phyloP scores from a whole-genome alignment of 345 rosid species.

The Hypericum androsaemum region DNA sequence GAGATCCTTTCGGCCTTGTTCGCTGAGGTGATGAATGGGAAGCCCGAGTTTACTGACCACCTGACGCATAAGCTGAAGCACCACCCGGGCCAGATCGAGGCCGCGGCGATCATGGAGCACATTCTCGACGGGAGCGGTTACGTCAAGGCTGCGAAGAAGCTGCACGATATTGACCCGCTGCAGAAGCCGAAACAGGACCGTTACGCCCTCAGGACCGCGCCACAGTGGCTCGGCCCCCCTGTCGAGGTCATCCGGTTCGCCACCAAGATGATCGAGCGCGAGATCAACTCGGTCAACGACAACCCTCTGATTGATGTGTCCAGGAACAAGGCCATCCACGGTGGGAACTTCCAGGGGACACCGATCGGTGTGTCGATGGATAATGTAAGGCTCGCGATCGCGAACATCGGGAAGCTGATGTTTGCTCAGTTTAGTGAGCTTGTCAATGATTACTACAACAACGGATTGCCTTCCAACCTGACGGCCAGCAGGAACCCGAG shows the following conservation, averaged over 20 bases:
- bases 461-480: constrained; percentile 7
- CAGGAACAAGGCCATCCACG: constrained; percentile 4
- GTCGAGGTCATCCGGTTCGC: constrained; percentile 6
- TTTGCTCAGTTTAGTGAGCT: constrained; percentile 9
- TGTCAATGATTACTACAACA: constrained; percentile 7
- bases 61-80: constrained; percentile 9
- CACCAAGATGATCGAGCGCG: constrained; percentile 5
- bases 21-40: constrained; percentile 8
- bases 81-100: constrained; percentile 8
- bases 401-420: constrained; percentile 5
- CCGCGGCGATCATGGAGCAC: constrained; percentile 9
- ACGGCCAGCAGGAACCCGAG: constrained; percentile 6
- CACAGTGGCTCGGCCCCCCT: constrained; percentile 5
- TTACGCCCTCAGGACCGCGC: constrained; percentile 6
- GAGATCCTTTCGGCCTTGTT: constrained; percentile 3
- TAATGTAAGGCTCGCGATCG: constrained; percentile 3
- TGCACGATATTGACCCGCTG: constrained; percentile 4
- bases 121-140: constrained; percentile 7
- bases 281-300: constrained; percentile 9
- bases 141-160: constrained; percentile 7
- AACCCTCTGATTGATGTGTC: constrained; percentile 9
- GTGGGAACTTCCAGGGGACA: constrained; percentile 10
- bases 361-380: constrained; percentile 9
- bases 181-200: constrained; percentile 11
- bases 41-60: constrained; percentile 10